Base-by-base conservation (phyloP, 177 flowering plant species). In the Tripterygium wilfordii region DNA sequence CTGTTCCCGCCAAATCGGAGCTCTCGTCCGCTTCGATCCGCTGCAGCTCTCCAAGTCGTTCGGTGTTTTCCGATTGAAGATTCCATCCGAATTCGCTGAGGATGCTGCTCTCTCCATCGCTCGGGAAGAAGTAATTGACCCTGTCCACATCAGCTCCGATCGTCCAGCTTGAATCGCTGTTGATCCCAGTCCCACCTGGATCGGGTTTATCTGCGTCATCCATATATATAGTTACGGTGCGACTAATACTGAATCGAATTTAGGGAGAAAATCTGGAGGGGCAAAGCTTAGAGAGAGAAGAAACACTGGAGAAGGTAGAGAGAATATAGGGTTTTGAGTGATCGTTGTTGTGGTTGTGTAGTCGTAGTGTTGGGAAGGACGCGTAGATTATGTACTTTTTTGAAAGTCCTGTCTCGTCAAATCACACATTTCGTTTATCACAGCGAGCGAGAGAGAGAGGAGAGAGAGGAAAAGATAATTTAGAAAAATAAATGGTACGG, bases 41-140 rank as follows among this genome's bases (percentile, higher is more conserved):
- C 28, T 61, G 59, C 1, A 40, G 46, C n/a, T 48, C 56, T 4
- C 20, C 22, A 14, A 49, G 36, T 41, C 29, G 35, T 2, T 61
- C 64, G 6, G 20, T 16, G 12, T 38, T 19, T 3, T 3, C 45
- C 10, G 57, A 54, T 1, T 53, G 65, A 20, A 57, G 38, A 49
- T 66, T 67, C 88, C 83, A 78, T 0, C 82, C 79, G 58, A 81
- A 76, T 25, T 76, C 83, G 53, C 67, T 48, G 37, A 76, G 52
- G 21, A 77, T 67, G 46, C 48, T 50, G 56, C 41, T 62, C 29
- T 69, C 78, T 19, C 63, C 41, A 15, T 62, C 64, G 51, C 45
- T 39, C 10, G 57, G 57, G 54, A 63, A 62, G 65, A 70, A 67
- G 70, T 54, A 59, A 44, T 54, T 31, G 43, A 23, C 57, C 28